These are phyloP conservation scores for Sclerotinia glacialis DNA, from an alignment of 2,329 filamentous ascomycete genomes.

Conservation along the genomic window DNA sequence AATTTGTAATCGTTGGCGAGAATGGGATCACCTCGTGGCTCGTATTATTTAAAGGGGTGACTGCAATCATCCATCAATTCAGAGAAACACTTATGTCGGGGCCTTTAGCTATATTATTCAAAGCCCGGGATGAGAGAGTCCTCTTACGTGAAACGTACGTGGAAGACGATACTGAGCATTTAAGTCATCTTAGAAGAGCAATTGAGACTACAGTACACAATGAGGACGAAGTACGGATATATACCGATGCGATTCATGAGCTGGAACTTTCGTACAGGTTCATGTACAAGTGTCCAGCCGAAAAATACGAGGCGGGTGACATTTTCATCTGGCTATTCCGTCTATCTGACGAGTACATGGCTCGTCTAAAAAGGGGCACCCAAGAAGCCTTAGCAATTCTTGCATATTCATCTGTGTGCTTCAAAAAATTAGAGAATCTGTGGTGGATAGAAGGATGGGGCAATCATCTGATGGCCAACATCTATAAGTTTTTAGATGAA, in stretches of 20 bases:
- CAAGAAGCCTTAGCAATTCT: conserved; percentile 40
- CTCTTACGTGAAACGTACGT: background rate
- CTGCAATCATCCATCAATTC: conserved; percentile 5
- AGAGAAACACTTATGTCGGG: background rate
- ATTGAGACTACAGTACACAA: conserved; percentile 7
- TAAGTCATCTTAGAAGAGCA: background rate
- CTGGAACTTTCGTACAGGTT: conserved; percentile 37
- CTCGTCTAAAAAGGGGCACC: conserved; percentile 38
- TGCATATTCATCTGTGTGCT: conserved; percentile 38
- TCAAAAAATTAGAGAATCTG: conserved; percentile 36
- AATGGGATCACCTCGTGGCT: conserved; percentile 40
- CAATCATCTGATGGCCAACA: conserved; percentile 35
- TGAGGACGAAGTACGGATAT: background rate
- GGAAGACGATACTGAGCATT: conserved; percentile 1
- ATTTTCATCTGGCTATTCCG: conserved; percentile 43
- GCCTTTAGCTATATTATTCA: background rate
- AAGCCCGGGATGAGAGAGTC: background rate
- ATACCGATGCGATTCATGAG: conserved; percentile 34
- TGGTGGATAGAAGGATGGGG: conserved; percentile 42
- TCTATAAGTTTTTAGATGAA: conserved; percentile 38
- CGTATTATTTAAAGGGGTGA: conserved; percentile 31
- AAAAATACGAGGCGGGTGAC: conserved; percentile 39
- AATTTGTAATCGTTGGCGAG: conserved; percentile 39
- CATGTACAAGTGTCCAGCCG: conserved; percentile 25
- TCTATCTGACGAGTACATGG: conserved; percentile 40